Conservation (phyloP, 2,329 filamentous ascomycete genomes). For the Sclerotinia trifoliorum region DNA sequence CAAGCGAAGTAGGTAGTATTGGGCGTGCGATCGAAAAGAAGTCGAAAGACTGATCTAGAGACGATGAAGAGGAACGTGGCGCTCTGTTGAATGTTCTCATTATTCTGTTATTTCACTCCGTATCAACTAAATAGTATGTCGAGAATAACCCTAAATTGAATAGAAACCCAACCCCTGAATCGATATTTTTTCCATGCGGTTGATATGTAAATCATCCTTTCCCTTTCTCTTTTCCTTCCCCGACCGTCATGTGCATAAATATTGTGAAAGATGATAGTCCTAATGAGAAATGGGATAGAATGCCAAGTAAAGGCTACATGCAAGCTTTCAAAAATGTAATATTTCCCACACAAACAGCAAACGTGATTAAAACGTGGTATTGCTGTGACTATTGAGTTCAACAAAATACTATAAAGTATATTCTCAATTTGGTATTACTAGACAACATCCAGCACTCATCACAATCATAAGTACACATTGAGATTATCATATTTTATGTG, state of each 20-base stretch:
- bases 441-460: neutral
- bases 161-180: neutral
- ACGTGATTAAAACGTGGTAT: no score
- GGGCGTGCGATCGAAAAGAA: neutral
- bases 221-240: neutral
- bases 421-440: neutral
- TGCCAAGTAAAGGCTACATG: no score
- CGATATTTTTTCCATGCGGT: neutral
- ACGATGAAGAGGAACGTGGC: no score
- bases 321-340: no score
- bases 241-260: no score
- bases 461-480: neutral
- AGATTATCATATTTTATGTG: no score
- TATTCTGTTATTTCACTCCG: no score
- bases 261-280: no score
- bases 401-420: neutral
- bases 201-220: neutral
- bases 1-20: neutral
- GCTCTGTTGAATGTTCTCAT: neutral
- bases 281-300: no score
- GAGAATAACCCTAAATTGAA: neutral
- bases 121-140: neutral
- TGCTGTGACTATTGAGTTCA: neutral
- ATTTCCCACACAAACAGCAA: no score
- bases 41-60: neutral